Conservation (phyloP, 768 basidiomycete species). For the Leccinellum albellum region DNA sequence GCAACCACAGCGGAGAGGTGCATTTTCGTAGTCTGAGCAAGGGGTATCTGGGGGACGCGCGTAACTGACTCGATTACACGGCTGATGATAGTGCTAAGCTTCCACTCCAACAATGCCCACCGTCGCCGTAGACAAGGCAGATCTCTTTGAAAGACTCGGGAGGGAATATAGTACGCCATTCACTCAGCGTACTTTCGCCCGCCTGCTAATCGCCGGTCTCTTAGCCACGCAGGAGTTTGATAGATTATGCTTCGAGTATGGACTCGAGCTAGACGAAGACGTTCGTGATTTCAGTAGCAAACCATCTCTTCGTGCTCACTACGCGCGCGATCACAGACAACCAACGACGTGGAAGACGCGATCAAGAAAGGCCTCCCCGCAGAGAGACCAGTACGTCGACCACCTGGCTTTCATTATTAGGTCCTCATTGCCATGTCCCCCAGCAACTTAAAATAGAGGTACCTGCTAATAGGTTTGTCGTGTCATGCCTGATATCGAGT, state of each 20-base stretch:
- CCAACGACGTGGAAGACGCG: slow-evolving; percentile 77
- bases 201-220: slow-evolving; percentile 10
- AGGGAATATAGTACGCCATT: slow-evolving; percentile 66
- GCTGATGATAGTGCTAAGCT: too few relatives aligned
- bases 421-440: slow-evolving; percentile 7
- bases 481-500: neutral
- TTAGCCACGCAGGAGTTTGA: slow-evolving; percentile 94
- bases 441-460: slow-evolving; percentile 99
- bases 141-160: slow-evolving; percentile 86
- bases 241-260: slow-evolving; percentile 93
- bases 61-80: slow-evolving; percentile 3
- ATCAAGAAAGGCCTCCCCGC: slow-evolving; percentile 81
- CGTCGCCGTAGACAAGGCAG: slow-evolving; percentile 90
- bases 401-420: neutral
- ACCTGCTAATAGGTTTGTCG: slow-evolving; percentile 84
- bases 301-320: neutral
- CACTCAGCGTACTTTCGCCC: slow-evolving; percentile 2
- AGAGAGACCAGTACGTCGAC: slow-evolving; percentile 67
- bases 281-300: slow-evolving; percentile 43
- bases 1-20: neutral
- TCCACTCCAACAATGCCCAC: slow-evolving; percentile 69
- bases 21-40: slow-evolving; percentile 9
- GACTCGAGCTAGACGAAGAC: slow-evolving; percentile 96
- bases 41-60: slow-evolving; percentile 21
- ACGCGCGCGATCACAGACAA: slow-evolving; percentile 59